A percentile compares a stretch with the other conserved stretches of the same genome.
Evolutionary conservation across 1,139 yeast species (phyloP).

Genomic region (Sugiyamaella grinbergsii): DNA sequence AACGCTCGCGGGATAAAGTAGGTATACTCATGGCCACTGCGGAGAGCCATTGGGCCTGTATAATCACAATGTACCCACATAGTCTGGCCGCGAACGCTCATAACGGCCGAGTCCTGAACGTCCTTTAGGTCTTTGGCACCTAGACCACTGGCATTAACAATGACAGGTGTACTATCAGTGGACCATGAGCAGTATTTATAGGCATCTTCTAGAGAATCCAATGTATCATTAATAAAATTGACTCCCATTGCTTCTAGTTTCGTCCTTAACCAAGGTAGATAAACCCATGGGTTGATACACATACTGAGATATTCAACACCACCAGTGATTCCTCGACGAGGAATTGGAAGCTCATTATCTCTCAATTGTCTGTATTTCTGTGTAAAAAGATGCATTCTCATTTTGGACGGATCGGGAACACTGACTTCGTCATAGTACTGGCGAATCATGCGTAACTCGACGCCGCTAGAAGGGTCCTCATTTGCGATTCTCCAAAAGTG

Average conservation of each 20-base stretch:
- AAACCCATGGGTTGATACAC: conserved; percentile 29
- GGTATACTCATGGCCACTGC: conserved; percentile 40
- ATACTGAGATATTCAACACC: conserved; percentile 51
- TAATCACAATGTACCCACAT: conserved; percentile 29
- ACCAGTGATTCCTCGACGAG: conserved; percentile 42
- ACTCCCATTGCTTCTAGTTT: conserved; percentile 26
- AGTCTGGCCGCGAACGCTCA: conserved; percentile 31
- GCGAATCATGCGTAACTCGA: conserved; percentile 54
- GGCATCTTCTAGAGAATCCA: conserved; percentile 23
- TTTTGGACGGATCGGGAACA: conserved; percentile 40
- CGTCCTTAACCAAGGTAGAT: conserved; percentile 30
- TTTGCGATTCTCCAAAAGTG: conserved; percentile 50
- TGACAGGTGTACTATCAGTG: conserved; percentile 32
- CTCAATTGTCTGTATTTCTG: conserved; percentile 49
- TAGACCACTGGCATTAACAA: conserved; percentile 62
- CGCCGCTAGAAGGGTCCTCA: conserved; percentile 54
- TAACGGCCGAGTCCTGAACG: conserved; percentile 25
- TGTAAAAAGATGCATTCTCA: conserved; percentile 53
- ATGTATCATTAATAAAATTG: conserved; percentile 24
- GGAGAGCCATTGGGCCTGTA: conserved; percentile 28
- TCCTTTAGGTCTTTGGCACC: conserved; percentile 43
- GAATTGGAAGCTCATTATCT: conserved; percentile 45
- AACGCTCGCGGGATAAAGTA: conserved; percentile 61
- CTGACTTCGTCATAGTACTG: conserved; percentile 57
- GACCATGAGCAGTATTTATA: conserved; percentile 7